phyloP scores from a whole-genome alignment of 2,329 filamentous ascomycete species.

The Fulvia fulva region DNA sequence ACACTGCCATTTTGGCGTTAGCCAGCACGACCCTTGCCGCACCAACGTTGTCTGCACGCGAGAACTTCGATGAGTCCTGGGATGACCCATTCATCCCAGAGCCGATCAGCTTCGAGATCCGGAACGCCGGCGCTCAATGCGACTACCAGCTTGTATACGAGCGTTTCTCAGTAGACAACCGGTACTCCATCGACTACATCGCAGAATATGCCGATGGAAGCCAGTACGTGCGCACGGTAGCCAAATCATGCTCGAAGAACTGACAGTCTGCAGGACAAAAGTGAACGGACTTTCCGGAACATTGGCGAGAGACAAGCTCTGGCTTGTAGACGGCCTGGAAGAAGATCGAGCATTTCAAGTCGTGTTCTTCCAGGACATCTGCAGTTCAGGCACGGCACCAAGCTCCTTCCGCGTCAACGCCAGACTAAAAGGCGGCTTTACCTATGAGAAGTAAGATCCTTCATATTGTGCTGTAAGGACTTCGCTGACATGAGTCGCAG shows the following conservation, averaged over 20 bases:
- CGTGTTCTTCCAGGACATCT: constrained; percentile 1
- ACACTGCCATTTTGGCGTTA: neutral
- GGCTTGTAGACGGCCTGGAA: neutral
- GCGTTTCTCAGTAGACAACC: neutral
- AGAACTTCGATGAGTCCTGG: neutral
- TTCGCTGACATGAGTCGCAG: neutral
- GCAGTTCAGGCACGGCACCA: neutral
- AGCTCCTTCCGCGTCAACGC: neutral
- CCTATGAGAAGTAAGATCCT: constrained; percentile 1
- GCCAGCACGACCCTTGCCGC: neutral
- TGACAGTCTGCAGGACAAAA: neutral
- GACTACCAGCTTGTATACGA: constrained; percentile 6
- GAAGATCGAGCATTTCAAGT: neutral
- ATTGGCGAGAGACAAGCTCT: neutral
- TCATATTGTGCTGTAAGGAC: neutral
- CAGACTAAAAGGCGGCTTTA: neutral
- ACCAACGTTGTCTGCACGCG: neutral
- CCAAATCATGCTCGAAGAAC: neutral
- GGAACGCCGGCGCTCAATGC: neutral
- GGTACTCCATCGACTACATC: neutral
- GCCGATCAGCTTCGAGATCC: constrained; percentile 2
- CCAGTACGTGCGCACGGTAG: neutral
- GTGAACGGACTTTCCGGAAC: neutral
- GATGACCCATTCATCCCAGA: neutral
- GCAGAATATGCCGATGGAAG: constrained; percentile 3